Evolutionary conservation across 305 asterid genomes (phyloP).

Genomic region (Rubia tinctorum): DNA sequence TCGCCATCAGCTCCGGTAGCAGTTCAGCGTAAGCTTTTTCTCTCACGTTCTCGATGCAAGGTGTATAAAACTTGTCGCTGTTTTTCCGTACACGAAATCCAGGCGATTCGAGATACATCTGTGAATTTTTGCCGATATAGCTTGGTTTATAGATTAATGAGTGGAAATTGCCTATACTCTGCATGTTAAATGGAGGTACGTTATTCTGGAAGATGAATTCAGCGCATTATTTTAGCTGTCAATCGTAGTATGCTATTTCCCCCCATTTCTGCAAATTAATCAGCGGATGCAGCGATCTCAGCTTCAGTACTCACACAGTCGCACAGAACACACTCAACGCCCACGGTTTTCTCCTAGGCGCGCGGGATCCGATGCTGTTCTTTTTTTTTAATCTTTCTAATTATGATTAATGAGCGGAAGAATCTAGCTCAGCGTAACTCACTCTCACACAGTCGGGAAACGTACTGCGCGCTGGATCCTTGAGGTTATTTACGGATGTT

Average conservation of each 20-base stretch:
- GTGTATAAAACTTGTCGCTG: not conserved
- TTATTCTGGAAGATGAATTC: not conserved
- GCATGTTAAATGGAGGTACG: not conserved
- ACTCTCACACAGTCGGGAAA: not conserved
- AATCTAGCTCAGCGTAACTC: too few species aligned
- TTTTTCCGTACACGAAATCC: not conserved
- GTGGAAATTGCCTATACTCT: not conserved
- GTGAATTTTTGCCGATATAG: not conserved
- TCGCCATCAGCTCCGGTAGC: not conserved
- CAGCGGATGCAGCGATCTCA: not conserved
- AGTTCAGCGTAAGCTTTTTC: not conserved
- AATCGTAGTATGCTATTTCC: not conserved
- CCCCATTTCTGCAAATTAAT: not conserved
- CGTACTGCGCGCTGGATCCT: not conserved
- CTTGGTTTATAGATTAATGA: not conserved
- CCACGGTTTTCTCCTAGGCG: not conserved
- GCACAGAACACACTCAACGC: not conserved
- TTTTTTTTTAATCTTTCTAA: too few species aligned
- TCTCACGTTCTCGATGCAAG: not conserved
- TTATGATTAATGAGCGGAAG: not conserved
- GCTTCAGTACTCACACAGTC: not conserved
- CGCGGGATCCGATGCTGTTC: not conserved
- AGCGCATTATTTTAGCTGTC: not conserved
- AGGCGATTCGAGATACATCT: not conserved
- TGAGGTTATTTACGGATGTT: not conserved